A percentile compares a stretch with the other conserved stretches of the same genome.
phyloP scores from a whole-genome alignment of 1,284 basidiomycete genomes.

The Flammula alnicola region DNA sequence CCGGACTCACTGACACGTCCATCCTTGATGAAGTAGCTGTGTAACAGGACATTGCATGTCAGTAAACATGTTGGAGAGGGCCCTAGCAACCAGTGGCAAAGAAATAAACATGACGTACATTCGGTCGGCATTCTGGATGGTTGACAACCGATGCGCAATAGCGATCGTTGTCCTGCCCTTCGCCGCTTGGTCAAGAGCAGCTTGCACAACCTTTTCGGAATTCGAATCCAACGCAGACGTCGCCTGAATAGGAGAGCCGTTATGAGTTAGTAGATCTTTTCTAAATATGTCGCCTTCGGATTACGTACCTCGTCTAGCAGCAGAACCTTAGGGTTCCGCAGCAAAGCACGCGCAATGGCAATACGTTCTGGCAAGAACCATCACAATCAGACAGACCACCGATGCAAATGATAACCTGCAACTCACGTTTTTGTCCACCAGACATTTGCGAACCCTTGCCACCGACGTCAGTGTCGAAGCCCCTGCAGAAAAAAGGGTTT shows the following conservation, averaged over 20 bases:
- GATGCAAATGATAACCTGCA: neutral
- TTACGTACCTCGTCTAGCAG: conserved; percentile 74
- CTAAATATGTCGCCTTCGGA: conserved; percentile 3
- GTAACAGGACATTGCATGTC: conserved; percentile 18
- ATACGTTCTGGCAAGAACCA: conserved; percentile 83
- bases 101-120: too few relatives aligned
- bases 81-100: conserved; percentile 18
- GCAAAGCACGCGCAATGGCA: conserved; percentile 94
- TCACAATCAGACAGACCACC: conserved; percentile 4
- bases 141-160: conserved; percentile 92
- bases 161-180: conserved; percentile 91
- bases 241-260: conserved; percentile 46
- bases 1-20: conserved; percentile 88
- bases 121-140: conserved; percentile 92
- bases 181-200: conserved; percentile 89
- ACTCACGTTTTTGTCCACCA: conserved; percentile 90
- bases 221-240: conserved; percentile 96
- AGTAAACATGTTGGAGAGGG: conserved; percentile 21
- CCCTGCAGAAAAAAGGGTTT: conserved; percentile 45
- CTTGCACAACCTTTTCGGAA: conserved; percentile 94
- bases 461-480: conserved; percentile 92
- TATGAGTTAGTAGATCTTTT: conserved; percentile 10
- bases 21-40: conserved; percentile 89
- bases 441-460: conserved; percentile 93
- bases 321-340: conserved; percentile 93